These are phyloP conservation scores for Cephalotrichum gorgonifer DNA, from an alignment of 2,329 filamentous ascomycete species.

Conservation along the genomic window DNA sequence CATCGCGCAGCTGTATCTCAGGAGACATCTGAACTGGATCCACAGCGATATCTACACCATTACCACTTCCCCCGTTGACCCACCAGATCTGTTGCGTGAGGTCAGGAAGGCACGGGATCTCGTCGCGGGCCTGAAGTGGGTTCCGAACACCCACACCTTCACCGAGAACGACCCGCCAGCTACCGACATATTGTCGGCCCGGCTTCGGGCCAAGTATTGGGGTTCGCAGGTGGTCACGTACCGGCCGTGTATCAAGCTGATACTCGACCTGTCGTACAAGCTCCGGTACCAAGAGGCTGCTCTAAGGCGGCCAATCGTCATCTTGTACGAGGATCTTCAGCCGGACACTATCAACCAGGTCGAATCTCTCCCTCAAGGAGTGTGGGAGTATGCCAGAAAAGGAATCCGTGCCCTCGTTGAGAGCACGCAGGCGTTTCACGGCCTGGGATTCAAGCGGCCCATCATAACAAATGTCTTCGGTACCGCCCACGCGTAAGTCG, in stretches of 20 bases:
- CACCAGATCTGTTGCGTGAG: background rate
- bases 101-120: constrained; percentile 6
- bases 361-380: constrained; percentile 23
- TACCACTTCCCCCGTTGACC: constrained; percentile 15
- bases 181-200: constrained; percentile 66
- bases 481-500: constrained; percentile 84
- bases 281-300: constrained; percentile 21
- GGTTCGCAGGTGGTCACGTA: constrained; percentile 85
- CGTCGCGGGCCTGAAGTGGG: constrained; percentile 28
- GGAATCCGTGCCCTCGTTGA: constrained; percentile 68
- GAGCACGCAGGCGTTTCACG: constrained; percentile 75
- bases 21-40: constrained; percentile 54
- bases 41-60: constrained; percentile 46
- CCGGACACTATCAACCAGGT: background rate
- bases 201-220: constrained; percentile 89
- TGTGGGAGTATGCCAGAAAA: constrained; percentile 44
- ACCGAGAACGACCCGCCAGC: constrained; percentile 61
- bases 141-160: constrained; percentile 42
- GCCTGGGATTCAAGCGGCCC: constrained; percentile 52
- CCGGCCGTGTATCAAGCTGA: constrained; percentile 57
- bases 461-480: constrained; percentile 93
- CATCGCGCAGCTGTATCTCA: constrained; percentile 50
- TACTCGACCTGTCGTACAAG: constrained; percentile 38
- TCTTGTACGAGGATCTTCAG: background rate
- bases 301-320: constrained; percentile 19